Percentiles rank a stretch among this genome's conserved stretches.
These are phyloP conservation scores for Aspergillus panamensis DNA, from an alignment of 495 filamentous ascomycete genomes.

Conservation along the genomic window DNA sequence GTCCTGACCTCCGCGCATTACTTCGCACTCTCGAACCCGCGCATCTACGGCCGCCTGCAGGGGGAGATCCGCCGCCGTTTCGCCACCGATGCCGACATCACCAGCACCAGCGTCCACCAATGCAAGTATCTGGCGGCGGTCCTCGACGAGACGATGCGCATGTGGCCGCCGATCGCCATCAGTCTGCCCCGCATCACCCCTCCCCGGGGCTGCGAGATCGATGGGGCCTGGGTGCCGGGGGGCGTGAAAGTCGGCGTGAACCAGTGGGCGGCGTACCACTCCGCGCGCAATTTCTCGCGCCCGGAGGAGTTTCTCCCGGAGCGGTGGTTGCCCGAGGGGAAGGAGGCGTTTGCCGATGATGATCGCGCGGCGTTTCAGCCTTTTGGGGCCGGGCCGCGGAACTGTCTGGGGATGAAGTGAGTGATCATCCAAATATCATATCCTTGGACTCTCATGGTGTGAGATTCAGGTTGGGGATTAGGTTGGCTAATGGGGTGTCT, in stretches of 20 bases:
- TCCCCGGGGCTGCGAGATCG: neutral
- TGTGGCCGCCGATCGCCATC: neutral
- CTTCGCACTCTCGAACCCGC: neutral
- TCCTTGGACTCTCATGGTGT: neutral
- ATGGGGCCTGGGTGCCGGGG: neutral
- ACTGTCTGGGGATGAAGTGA: conserved; percentile 30
- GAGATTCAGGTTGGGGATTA: neutral
- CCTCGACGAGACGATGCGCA: neutral
- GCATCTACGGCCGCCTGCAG: neutral
- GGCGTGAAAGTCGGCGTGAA: neutral
- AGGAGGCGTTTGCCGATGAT: conserved; percentile 18
- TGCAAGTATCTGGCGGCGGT: neutral
- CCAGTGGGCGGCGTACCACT: conserved; percentile 23
- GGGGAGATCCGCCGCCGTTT: neutral
- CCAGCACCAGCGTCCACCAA: neutral
- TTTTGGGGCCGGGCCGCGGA: conserved; percentile 28
- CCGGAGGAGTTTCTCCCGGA: conserved; percentile 32
- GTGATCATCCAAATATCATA: neutral
- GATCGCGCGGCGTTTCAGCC: conserved; percentile 25
- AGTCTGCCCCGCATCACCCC: neutral
- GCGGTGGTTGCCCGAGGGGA: conserved; percentile 25
- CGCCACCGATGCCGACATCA: neutral
- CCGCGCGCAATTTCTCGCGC: conserved; percentile 22
- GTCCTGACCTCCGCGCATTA: neutral
- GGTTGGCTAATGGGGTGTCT: neutral